Base-by-base conservation (phyloP, 176 grass and related monocot genomes). In the Musa schizocarpa region DNA sequence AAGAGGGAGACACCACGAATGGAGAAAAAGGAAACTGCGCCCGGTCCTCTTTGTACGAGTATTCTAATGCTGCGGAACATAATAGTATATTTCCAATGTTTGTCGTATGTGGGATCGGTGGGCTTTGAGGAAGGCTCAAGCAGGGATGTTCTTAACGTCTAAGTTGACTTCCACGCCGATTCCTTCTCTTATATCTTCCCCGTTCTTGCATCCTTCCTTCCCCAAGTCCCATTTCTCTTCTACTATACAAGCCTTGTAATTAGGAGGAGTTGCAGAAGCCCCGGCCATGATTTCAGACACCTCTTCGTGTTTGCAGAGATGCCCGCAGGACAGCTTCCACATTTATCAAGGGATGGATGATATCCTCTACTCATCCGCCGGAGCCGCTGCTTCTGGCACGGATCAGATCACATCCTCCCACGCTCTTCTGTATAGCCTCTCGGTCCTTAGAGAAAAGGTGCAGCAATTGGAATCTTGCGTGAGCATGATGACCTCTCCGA, bases 51-150 rank as follows among this genome's bases (percentile, higher is more conserved):
- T 17, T 70, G 29, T 20, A 19, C 2, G 17, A 5, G 2, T 70
- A 52, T 52, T 70, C 43, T 69, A 69, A 20, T 69, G 9, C 27
- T 69, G 50, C 13, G 24, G 20, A 29, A n/a, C 17, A 2, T 20
- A 50, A 17, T 17, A 13, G 16, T 50, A 29, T 10, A 50, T 69
- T 50, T 69, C 13, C 20, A 70, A 70, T 52, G 0, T 70, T 22
- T 71, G 65, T 50, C 66, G 20, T 53, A 50, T 71, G 14, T 19
- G 77, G 79, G 68, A 23, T 65, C 55, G 79, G 70, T 81, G 23
- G 2, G 69, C 74, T 53, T 65, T 65, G 79, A 81, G 79, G 79
- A 54, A 81, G 79, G 79, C 70, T 65, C 79, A 81, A 43, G 59
- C 57, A 65, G 79, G 70, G 79, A 81, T 55, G 79, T 74, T 29